Conservation (phyloP, 306 rosid genomes). For the Trichosanthes truncata region DNA sequence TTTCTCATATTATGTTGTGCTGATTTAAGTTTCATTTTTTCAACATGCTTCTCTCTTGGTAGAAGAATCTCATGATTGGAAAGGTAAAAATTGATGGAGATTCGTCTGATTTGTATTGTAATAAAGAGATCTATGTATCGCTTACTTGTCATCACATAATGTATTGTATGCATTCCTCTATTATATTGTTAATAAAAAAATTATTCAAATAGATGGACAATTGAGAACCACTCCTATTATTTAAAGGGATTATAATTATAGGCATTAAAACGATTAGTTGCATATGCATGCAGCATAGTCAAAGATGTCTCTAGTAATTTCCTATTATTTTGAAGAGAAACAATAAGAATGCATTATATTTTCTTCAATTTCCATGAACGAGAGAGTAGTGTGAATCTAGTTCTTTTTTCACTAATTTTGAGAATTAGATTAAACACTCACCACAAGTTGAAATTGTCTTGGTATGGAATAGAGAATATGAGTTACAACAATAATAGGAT, state of each 20-base stretch:
- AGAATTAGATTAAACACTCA: not conserved
- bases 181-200: not conserved
- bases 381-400: not conserved
- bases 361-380: not conserved
- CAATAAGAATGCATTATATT: not conserved
- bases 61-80: conserved; percentile 6
- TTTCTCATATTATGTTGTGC: not conserved
- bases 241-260: not conserved
- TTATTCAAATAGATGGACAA: not conserved
- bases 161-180: not conserved
- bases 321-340: not conserved
- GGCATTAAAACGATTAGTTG: not conserved
- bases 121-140: not conserved
- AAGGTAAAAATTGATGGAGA: conserved; percentile 1
- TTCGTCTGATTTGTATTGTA: not conserved
- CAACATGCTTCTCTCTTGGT: not conserved
- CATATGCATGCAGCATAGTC: conserved; percentile 3
- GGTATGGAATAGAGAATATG: not conserved
- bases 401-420: not conserved
- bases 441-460: not conserved
- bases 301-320: not conserved
- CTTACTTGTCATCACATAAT: conserved; percentile 3
- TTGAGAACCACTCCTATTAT: not conserved
- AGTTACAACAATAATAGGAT: not conserved
- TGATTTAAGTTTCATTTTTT: not conserved